Evolutionary conservation across 495 filamentous ascomycete species (phyloP).

Genomic region (Xeromyces bisporus): DNA sequence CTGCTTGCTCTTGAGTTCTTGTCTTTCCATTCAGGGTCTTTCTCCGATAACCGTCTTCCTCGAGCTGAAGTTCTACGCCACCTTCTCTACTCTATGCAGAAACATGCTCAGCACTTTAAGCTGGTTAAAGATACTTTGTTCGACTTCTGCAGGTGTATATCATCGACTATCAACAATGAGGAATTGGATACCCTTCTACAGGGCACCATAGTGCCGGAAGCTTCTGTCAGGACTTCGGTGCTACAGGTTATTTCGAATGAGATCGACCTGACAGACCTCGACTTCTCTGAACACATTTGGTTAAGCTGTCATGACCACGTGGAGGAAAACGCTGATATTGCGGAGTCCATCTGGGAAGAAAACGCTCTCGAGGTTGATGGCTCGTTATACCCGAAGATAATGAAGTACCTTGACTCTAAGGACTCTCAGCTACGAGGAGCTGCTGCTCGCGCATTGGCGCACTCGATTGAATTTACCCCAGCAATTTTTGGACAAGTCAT

Average conservation of each 20-base stretch:
- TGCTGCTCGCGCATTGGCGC: slow-evolving; percentile 66
- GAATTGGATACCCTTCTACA: slow-evolving; percentile 58
- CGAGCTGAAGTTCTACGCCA: slow-evolving; percentile 51
- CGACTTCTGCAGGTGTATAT: slow-evolving; percentile 65
- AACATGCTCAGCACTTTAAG: slow-evolving; percentile 84
- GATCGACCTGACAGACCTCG: slow-evolving; percentile 72
- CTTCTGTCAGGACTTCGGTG: slow-evolving; percentile 65
- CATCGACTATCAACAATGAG: slow-evolving; percentile 48
- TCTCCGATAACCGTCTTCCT: slow-evolving; percentile 53
- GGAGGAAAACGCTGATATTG: slow-evolving; percentile 73
- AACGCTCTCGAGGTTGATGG: slow-evolving; percentile 62
- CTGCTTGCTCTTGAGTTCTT: slow-evolving; percentile 82
- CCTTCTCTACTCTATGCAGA: slow-evolving; percentile 68
- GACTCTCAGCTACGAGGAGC: slow-evolving; percentile 70
- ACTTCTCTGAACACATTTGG: slow-evolving; percentile 85
- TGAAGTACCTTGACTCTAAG: slow-evolving; percentile 61
- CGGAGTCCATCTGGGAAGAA: slow-evolving; percentile 82
- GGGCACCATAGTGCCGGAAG: slow-evolving; percentile 61
- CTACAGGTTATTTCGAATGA: slow-evolving; percentile 84
- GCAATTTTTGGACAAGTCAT: slow-evolving; percentile 40
- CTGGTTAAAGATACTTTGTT: slow-evolving; percentile 78
- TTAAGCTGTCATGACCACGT: slow-evolving; percentile 79
- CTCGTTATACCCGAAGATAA: slow-evolving; percentile 41
- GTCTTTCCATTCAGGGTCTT: slow-evolving; percentile 66
- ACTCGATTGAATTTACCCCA: slow-evolving; percentile 43